Percentiles rank a stretch among this genome's conserved stretches.
phyloP scores from a whole-genome alignment of 192 early-diverging fungal genomes.

The Backusella morwellensis region DNA sequence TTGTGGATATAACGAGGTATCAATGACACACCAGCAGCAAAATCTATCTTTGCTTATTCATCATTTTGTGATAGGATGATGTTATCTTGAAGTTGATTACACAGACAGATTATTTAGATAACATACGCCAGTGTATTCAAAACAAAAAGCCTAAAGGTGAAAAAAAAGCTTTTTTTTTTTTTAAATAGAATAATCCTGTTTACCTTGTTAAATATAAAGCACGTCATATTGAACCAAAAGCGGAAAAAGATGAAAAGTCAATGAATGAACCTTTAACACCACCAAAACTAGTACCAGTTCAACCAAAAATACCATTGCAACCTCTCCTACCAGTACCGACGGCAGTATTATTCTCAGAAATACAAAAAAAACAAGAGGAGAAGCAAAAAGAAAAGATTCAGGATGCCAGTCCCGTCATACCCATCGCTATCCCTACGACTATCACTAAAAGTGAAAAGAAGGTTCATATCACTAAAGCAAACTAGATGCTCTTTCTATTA shows the following conservation, averaged over 20 bases:
- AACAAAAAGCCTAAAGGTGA: conserved; percentile 37
- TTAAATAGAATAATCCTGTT: no score
- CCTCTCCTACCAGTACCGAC: not conserved
- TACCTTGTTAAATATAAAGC: not conserved
- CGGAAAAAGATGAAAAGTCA: not conserved
- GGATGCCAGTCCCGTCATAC: not conserved
- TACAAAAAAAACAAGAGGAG: not conserved
- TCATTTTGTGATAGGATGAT: conserved; percentile 55
- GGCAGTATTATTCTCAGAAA: not conserved
- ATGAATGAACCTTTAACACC: not conserved
- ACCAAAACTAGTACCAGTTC: not conserved
- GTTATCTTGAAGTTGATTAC: conserved; percentile 85
- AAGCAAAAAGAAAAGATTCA: not conserved
- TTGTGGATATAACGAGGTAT: conserved; percentile 75
- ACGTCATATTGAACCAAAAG: not conserved
- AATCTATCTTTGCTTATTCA: not conserved
- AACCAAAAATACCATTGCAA: not conserved
- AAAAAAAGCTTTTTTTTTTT: conserved; percentile 17
- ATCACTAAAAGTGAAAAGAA: not conserved
- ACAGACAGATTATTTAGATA: conserved; percentile 65
- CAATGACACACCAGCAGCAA: not conserved
- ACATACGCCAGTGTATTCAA: conserved; percentile 66
- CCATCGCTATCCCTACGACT: not conserved
- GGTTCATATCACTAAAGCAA: not conserved
- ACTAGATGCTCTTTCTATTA: not conserved